Conservation (phyloP, 2,329 filamentous ascomycete species). For the Chrysosporium keratinophilum region DNA sequence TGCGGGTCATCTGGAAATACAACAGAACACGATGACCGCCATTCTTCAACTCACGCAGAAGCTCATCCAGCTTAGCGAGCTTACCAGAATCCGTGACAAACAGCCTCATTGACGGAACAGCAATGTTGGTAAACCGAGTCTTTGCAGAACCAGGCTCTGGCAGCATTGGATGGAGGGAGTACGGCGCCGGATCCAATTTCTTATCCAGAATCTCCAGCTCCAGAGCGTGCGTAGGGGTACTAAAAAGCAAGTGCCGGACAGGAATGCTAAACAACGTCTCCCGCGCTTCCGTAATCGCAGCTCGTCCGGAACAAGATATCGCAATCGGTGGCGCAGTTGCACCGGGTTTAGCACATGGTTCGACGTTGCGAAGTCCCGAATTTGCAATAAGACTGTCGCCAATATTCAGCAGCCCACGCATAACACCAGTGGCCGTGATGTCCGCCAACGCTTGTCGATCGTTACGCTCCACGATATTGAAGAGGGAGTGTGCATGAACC, state of each 20-base stretch:
- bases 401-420: conserved; percentile 70
- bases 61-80: conserved; percentile 76
- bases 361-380: conserved; percentile 65
- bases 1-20: conserved; percentile 99
- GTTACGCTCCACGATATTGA: conserved; percentile 65
- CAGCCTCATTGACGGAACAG: conserved; percentile 89
- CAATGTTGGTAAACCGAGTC: conserved; percentile 77
- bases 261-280: conserved; percentile 67
- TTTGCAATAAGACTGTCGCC: conserved; percentile 54
- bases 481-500: conserved; percentile 63
- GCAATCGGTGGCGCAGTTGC: conserved; percentile 80
- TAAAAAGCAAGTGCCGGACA: conserved; percentile 66
- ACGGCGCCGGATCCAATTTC: conserved; percentile 50
- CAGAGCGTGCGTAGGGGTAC: conserved; percentile 47
- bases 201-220: conserved; percentile 66
- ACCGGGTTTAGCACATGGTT: conserved; percentile 67
- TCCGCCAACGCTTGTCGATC: conserved; percentile 58
- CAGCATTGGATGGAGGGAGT: conserved; percentile 57
- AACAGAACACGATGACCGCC: conserved; percentile 85
- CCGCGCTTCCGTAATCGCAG: conserved; percentile 51
- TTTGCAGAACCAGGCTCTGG: conserved; percentile 72
- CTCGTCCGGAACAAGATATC: conserved; percentile 61
- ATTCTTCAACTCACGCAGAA: conserved; percentile 82
- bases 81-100: conserved; percentile 98
- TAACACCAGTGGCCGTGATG: conserved; percentile 59